Evolutionary conservation across 208 protist species (phyloP).

Genomic region (Crithidia bombi): DNA sequence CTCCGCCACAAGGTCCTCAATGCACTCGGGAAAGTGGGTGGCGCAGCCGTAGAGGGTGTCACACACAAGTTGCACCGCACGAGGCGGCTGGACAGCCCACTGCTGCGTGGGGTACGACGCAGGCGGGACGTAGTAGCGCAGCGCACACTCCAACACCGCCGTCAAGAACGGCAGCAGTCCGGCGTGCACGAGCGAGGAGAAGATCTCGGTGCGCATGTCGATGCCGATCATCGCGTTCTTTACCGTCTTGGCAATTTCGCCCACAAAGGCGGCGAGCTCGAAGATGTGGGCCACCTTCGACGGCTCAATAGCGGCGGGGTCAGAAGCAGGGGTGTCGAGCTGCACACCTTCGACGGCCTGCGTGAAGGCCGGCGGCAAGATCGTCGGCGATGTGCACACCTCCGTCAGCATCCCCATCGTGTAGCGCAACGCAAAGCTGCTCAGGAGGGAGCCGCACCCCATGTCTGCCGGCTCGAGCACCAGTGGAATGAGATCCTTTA

Average conservation of each 20-base stretch:
- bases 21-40: slow-evolving; percentile 21
- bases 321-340: slow-evolving; percentile 6
- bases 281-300: slow-evolving; percentile 34
- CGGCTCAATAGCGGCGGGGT: slow-evolving; percentile 10
- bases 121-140: slow-evolving; percentile 29
- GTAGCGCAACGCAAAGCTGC: slow-evolving; percentile 55
- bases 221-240: slow-evolving; percentile 62
- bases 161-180: slow-evolving; percentile 49
- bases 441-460: slow-evolving; percentile 54
- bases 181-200: slow-evolving; percentile 44
- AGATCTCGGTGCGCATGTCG: slow-evolving; percentile 57
- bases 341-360: slow-evolving; percentile 15
- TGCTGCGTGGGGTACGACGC: slow-evolving; percentile 6
- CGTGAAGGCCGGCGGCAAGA: slow-evolving; percentile 53
- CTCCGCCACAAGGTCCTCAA: slow-evolving; percentile 23
- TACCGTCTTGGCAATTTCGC: slow-evolving; percentile 69
- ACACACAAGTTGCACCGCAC: slow-evolving; percentile 29
- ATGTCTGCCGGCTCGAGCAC: slow-evolving; percentile 77
- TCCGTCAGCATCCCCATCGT: slow-evolving; percentile 68
- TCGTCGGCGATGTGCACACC: slow-evolving; percentile 40
- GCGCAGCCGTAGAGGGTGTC: slow-evolving; percentile 33
- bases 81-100: slow-evolving; percentile 17
- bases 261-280: slow-evolving; percentile 63
- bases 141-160: slow-evolving; percentile 30
- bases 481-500: slow-evolving; percentile 79